These are phyloP conservation scores for Favolaschia claudopus DNA, from an alignment of 768 basidiomycete species.

Conservation along the genomic window DNA sequence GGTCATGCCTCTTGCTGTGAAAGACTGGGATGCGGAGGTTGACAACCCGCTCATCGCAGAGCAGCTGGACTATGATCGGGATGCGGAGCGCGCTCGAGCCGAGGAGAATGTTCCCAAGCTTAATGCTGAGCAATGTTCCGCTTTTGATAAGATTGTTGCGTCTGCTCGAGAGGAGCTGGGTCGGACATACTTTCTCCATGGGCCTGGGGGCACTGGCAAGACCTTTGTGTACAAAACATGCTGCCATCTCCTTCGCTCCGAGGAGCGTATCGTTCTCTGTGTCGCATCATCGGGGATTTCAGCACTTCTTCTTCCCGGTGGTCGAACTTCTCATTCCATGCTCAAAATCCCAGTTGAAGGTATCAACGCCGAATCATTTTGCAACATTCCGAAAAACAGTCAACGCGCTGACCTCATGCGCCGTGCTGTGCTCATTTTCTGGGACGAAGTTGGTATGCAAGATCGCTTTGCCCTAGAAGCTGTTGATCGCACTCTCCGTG, in stretches of 20 bases:
- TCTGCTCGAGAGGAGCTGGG: slow-evolving; percentile 30
- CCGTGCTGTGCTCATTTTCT: slow-evolving; percentile 39
- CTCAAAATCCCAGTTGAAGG: slow-evolving; percentile 54
- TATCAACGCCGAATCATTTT: slow-evolving; percentile 25
- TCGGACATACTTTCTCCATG: slow-evolving; percentile 48
- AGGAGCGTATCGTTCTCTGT: slow-evolving; percentile 48
- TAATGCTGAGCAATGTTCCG: slow-evolving; percentile 40
- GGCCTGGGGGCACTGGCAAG: slow-evolving; percentile 55
- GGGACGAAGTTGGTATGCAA: slow-evolving; percentile 48
- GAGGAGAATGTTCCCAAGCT: slow-evolving; percentile 21
- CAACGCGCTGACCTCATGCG: slow-evolving; percentile 36
- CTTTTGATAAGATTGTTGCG: slow-evolving; percentile 37
- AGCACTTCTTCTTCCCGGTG: slow-evolving; percentile 50
- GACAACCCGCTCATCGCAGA: slow-evolving; percentile 30
- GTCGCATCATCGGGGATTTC: slow-evolving; percentile 59
- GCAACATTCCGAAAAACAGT: slow-evolving; percentile 36
- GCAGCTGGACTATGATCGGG: slow-evolving; percentile 11
- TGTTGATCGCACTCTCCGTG: slow-evolving; percentile 40
- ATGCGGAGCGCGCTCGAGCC: slow-evolving; percentile 15
- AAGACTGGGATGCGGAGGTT: slow-evolving; percentile 25
- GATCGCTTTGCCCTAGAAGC: slow-evolving; percentile 40
- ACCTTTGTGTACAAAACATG: slow-evolving; percentile 52
- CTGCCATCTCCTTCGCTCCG: slow-evolving; percentile 30
- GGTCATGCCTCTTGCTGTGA: slow-evolving; percentile 14
- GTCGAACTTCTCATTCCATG: slow-evolving; percentile 54